Base-by-base conservation (phyloP, 768 basidiomycete species). In the Mycena leptocephala region DNA sequence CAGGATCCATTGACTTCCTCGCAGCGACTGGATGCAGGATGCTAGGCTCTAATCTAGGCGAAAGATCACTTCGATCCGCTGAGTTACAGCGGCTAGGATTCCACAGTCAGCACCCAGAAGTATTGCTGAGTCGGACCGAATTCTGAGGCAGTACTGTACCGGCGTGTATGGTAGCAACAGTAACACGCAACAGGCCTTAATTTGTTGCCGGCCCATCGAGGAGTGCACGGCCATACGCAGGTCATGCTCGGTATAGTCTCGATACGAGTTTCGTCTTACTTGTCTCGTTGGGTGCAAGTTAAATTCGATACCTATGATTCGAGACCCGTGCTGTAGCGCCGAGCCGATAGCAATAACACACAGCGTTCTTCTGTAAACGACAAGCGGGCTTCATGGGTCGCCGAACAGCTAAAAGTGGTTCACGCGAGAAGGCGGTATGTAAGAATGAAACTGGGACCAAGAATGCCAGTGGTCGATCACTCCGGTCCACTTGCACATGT, bases 391-490 rank as follows among this genome's bases (percentile, higher is more conserved):
- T 55, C 53, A 55, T 26, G n/a, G 53, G 53, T 55, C 53, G 53
- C 53, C 24, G 53, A 55, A 55, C 56, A 58, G 56, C 56, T 58
- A 58, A 58, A 32, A 58, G 56, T 58, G 51, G 56, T 58, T 58
- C 56, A 58, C 13, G 56, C 56, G 30, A 33, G 56, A 58, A 58
- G 56, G 56, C 30, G 56, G 20, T 33, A n/a, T 32, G 28, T 32
- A 32, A 58, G 30, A 32, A 58, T 32, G 28, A 33, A 58, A 33
- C 30, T 33, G 28, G 28, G 30, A 58, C 56, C 56, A 58, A 26
- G 18, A 32, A 58, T 18, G n/a, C n/a, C n/a, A n/a, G n/a, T n/a
- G 18, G 30, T 58, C 56, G 56, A 58, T n/a, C n/a, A n/a, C n/a
- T 58, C 56, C 13, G 28, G 28, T 33, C 56, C 56, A 58, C 56